Evolutionary conservation across 2,329 filamentous ascomycete species (phyloP).

Genomic region (Aplosporella prunicola): DNA sequence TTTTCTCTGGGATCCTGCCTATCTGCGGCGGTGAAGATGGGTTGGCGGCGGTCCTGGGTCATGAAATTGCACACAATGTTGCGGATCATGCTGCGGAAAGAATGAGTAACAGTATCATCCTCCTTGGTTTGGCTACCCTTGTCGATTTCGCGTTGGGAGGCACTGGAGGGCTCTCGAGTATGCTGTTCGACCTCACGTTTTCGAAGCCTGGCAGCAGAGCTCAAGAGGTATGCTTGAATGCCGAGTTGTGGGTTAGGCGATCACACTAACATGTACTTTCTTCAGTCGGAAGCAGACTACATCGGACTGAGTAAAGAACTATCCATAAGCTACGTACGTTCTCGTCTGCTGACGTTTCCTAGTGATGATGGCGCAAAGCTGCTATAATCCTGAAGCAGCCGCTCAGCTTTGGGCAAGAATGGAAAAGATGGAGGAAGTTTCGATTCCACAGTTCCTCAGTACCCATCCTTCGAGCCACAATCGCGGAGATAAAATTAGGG

Average conservation of each 20-base stretch:
- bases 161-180: conserved; percentile 28
- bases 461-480: conserved; percentile 66
- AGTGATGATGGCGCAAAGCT: conserved; percentile 73
- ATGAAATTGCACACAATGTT: conserved; percentile 71
- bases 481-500: conserved; percentile 54
- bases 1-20: conserved; percentile 63
- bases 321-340: background rate
- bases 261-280: conserved; percentile 6
- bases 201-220: conserved; percentile 57
- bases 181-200: conserved; percentile 54
- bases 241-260: background rate
- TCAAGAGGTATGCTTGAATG: conserved; percentile 45
- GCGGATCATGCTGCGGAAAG: conserved; percentile 60
- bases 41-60: conserved; percentile 65
- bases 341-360: conserved; percentile 13
- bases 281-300: conserved; percentile 70
- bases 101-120: conserved; percentile 37
- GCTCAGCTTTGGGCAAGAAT: conserved; percentile 54
- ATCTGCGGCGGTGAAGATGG: conserved; percentile 58
- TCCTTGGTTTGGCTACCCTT: conserved; percentile 29
- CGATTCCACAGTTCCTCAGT: conserved; percentile 61
- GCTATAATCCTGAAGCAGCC: conserved; percentile 62
- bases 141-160: conserved; percentile 35
- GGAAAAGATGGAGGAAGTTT: conserved; percentile 42
- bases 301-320: conserved; percentile 51